These are phyloP conservation scores for Candida palmyrensis DNA, from an alignment of 805 yeast species.

Conservation along the genomic window DNA sequence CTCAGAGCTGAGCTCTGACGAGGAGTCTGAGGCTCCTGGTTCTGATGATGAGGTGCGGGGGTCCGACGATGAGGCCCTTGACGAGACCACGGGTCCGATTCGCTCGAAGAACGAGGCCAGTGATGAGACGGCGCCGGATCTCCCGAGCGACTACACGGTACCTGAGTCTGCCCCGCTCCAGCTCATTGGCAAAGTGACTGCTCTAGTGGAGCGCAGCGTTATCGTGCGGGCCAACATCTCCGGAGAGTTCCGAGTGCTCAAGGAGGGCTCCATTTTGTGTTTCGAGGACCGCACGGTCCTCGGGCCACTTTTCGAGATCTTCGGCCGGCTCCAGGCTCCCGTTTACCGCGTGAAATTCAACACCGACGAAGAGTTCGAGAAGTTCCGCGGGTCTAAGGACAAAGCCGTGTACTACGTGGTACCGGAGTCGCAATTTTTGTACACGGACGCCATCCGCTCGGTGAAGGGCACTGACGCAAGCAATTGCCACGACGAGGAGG, in stretches of 20 bases:
- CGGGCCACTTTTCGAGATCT: slow-evolving; percentile 82
- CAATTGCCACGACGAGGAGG: slow-evolving; percentile 90
- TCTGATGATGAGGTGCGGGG: slow-evolving; percentile 29
- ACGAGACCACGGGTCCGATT: slow-evolving; percentile 56
- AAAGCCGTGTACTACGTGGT: slow-evolving; percentile 69
- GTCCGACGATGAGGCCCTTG: slow-evolving; percentile 41
- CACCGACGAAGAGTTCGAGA: slow-evolving; percentile 42
- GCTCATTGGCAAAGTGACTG: slow-evolving; percentile 62
- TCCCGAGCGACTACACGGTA: slow-evolving; percentile 65
- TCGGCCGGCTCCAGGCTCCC: slow-evolving; percentile 84
- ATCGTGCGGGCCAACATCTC: slow-evolving; percentile 68
- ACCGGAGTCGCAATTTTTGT: slow-evolving; percentile 71
- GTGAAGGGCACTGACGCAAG: slow-evolving; percentile 92
- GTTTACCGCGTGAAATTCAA: slow-evolving; percentile 71
- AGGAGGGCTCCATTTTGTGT: slow-evolving; percentile 77
- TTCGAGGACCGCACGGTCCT: slow-evolving; percentile 63
- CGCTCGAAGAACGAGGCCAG: slow-evolving; percentile 69
- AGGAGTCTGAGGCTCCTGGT: slow-evolving; percentile 49
- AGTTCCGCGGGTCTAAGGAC: slow-evolving; percentile 46
- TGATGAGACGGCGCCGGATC: slow-evolving; percentile 60
- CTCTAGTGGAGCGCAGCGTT: slow-evolving; percentile 66
- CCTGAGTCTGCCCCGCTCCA: slow-evolving; percentile 62
- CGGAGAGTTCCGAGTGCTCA: slow-evolving; percentile 79
- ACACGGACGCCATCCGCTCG: slow-evolving; percentile 65
- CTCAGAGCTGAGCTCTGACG: slow-evolving; percentile 1